These are phyloP conservation scores for Cubamyces sp. DNA, from an alignment of 768 basidiomycete genomes.

Conservation along the genomic window DNA sequence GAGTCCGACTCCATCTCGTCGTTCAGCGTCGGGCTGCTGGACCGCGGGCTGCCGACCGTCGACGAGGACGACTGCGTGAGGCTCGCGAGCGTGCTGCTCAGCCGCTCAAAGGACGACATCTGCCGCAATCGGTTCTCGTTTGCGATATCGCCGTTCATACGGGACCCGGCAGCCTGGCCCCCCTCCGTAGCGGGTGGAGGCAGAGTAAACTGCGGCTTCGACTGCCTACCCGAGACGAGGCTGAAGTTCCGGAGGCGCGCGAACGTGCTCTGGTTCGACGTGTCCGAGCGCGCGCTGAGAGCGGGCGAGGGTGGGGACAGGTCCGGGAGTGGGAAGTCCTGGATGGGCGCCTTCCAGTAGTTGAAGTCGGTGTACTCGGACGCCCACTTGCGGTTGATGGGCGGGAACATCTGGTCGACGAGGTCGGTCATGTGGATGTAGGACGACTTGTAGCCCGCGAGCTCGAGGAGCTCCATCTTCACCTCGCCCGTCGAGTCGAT, in stretches of 20 bases:
- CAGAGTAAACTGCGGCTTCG: conserved; percentile 31
- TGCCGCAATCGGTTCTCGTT: conserved; percentile 55
- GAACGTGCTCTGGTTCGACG: conserved; percentile 71
- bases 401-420: conserved; percentile 99
- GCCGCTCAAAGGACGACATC: conserved; percentile 76
- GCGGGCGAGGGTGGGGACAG: conserved; percentile 89
- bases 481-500: conserved; percentile 95
- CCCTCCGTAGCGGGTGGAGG: conserved; percentile 36
- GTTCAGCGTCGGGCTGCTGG: conserved; percentile 52
- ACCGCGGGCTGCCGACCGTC: conserved; percentile 52
- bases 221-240: conserved; percentile 58
- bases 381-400: conserved; percentile 86
- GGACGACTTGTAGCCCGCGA: conserved; percentile 97
- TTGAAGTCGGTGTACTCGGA: conserved; percentile 97
- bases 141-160: conserved; percentile 9
- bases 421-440: conserved; percentile 99
- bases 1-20: conserved; percentile 51
- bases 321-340: conserved; percentile 79
- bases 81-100: conserved; percentile 61
- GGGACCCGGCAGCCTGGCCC: background rate
- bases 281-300: conserved; percentile 91
- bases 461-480: conserved; percentile 94
- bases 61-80: conserved; percentile 48
- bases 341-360: conserved; percentile 87
- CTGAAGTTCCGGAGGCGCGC: conserved; percentile 79